These are phyloP conservation scores for Didymella segeticola DNA, from an alignment of 2,329 filamentous ascomycete species.

Conservation along the genomic window DNA sequence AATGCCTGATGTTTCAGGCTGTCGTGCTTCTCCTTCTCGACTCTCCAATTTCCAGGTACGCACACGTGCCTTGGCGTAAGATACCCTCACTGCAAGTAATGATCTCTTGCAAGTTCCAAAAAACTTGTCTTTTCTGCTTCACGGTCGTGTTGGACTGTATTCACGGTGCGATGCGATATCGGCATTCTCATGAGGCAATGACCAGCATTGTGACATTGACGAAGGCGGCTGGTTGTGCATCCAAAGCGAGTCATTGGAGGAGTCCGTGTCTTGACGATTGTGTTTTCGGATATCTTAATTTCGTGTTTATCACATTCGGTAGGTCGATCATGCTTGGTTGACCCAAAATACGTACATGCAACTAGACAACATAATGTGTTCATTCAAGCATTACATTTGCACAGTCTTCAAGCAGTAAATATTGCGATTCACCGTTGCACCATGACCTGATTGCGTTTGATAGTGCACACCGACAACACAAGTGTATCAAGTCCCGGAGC, in stretches of 20 bases:
- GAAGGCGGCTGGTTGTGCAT: slow-evolving; percentile 11
- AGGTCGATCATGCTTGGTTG: slow-evolving; percentile 8
- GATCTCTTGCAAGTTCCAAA: slow-evolving; percentile 6
- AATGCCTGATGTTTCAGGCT: slow-evolving; percentile 35
- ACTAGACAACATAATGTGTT: slow-evolving; percentile 12
- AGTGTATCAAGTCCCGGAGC: slow-evolving; percentile 10
- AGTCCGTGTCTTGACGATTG: slow-evolving; percentile 2
- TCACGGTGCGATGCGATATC: neutral
- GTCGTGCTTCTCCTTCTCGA: slow-evolving; percentile 8
- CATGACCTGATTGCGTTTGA: neutral
- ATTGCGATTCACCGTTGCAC: neutral
- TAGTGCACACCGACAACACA: neutral
- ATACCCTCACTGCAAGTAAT: slow-evolving; percentile 17
- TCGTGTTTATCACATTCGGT: slow-evolving; percentile 13
- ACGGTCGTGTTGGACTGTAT: slow-evolving; percentile 2
- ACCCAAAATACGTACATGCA: slow-evolving; percentile 8
- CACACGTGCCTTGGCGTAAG: slow-evolving; percentile 8
- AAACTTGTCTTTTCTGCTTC: slow-evolving; percentile 4
- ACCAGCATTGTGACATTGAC: slow-evolving; percentile 7
- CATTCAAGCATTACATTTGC: neutral
- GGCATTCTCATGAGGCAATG: slow-evolving; percentile 6
- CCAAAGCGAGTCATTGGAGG: slow-evolving; percentile 11
- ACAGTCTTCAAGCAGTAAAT: neutral
- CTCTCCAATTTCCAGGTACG: slow-evolving; percentile 4
- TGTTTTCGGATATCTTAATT: slow-evolving; percentile 7